Percentiles rank a stretch among this genome's conserved stretches.
phyloP scores from a whole-genome alignment of 257 asterid species.

The Nicotiana attenuata region DNA sequence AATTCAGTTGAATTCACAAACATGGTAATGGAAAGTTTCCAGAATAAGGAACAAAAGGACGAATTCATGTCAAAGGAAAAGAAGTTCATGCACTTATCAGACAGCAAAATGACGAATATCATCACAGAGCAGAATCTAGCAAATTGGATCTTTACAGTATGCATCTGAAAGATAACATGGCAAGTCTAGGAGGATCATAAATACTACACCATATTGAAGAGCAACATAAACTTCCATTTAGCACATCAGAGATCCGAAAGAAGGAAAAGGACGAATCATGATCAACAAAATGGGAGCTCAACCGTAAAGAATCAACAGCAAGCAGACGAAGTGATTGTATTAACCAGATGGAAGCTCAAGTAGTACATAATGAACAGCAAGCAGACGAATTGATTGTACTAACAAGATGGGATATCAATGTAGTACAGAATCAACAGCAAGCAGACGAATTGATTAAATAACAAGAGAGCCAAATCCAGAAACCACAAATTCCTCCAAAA shows the following conservation, averaged over 20 bases:
- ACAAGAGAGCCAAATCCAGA: background rate
- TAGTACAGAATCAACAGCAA: background rate
- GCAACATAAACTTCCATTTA: background rate
- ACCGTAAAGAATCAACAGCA: constrained; percentile 13
- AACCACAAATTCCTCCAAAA: background rate
- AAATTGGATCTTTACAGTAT: background rate
- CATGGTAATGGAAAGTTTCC: constrained; percentile 8
- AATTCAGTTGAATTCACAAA: background rate
- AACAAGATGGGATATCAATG: background rate
- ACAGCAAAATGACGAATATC: constrained; percentile 7
- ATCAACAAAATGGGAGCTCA: constrained; percentile 24
- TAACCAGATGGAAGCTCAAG: constrained; percentile 12
- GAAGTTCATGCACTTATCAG: constrained; percentile 8
- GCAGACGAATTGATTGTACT: constrained; percentile 5
- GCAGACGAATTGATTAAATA: constrained; percentile 4
- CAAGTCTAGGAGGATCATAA: background rate
- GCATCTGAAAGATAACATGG: background rate
- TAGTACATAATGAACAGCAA: constrained; percentile 19
- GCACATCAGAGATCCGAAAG: constrained; percentile 6
- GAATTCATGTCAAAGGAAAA: background rate
- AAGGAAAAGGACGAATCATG: constrained; percentile 21
- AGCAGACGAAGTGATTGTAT: constrained; percentile 8
- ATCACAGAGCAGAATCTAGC: constrained; percentile 3
- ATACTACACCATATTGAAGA: background rate
- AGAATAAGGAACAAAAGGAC: constrained; percentile 12